A percentile compares a stretch with the other conserved stretches of the same genome.
Evolutionary conservation across 2,329 filamentous ascomycete genomes (phyloP).

Genomic region (Penicillium hesseltinei): DNA sequence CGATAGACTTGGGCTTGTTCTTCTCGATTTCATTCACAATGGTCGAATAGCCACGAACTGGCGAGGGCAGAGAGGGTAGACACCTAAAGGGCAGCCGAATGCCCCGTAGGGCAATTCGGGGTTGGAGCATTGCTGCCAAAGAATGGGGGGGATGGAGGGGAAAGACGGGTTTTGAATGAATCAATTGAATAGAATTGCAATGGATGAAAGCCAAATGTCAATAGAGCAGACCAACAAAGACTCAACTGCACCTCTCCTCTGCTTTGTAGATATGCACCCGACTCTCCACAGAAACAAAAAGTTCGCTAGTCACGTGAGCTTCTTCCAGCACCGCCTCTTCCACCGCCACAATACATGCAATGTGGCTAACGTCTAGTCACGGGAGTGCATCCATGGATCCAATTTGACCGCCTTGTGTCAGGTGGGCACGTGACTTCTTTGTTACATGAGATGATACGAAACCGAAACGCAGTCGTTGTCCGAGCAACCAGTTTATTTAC

Average conservation of each 20-base stretch:
- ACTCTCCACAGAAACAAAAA: constrained; percentile 19
- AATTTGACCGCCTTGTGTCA: neutral
- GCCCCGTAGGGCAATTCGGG: constrained; percentile 59
- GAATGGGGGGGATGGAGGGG: neutral
- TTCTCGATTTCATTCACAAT: constrained; percentile 39
- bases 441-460: constrained; percentile 6
- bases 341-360: neutral
- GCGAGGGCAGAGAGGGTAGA: constrained; percentile 41
- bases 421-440: neutral
- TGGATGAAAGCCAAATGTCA: neutral
- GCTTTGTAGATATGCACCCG: constrained; percentile 4
- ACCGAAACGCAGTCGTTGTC: constrained; percentile 48
- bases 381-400: neutral
- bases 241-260: constrained; percentile 2
- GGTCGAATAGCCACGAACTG: constrained; percentile 55
- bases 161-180: neutral
- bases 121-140: constrained; percentile 59
- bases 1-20: constrained; percentile 24
- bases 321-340: constrained; percentile 1
- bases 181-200: neutral
- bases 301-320: constrained; percentile 21
- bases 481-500: constrained; percentile 36
- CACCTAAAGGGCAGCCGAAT: constrained; percentile 50
- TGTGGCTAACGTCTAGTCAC: neutral
- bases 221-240: constrained; percentile 5